Conservation (phyloP, 805 yeast genomes). For the Candida odintsovae region DNA sequence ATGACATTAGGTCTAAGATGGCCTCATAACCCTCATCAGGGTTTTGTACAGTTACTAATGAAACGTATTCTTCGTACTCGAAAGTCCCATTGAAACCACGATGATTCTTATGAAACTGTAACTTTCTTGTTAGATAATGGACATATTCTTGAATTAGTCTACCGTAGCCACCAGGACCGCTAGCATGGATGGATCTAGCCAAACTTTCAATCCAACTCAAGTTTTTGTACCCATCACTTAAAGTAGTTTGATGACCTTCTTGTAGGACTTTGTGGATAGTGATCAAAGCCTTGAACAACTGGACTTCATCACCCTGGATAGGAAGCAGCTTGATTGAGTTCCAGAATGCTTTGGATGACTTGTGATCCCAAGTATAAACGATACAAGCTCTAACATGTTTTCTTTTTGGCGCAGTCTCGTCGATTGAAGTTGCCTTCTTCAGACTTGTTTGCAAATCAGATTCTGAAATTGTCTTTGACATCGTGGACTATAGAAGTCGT, state of each 20-base stretch:
- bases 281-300: conserved; percentile 79
- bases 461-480: conserved; percentile 27
- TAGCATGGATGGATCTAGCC: conserved; percentile 45
- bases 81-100: conserved; percentile 92
- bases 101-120: conserved; percentile 78
- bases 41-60: conserved; percentile 80
- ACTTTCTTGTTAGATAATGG: conserved; percentile 59
- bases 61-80: conserved; percentile 92
- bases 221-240: conserved; percentile 76
- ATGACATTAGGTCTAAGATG: conserved; percentile 73
- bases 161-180: conserved; percentile 50
- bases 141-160: conserved; percentile 75
- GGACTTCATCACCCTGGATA: conserved; percentile 74
- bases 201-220: conserved; percentile 73
- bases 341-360: conserved; percentile 81
- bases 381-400: conserved; percentile 95
- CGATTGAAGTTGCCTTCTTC: conserved; percentile 79
- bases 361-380: conserved; percentile 95
- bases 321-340: conserved; percentile 75
- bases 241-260: conserved; percentile 89
- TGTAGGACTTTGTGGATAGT: conserved; percentile 89
- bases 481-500: not conserved
- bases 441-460: conserved; percentile 35
- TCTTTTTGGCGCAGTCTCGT: conserved; percentile 90
- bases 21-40: conserved; percentile 96